These are phyloP conservation scores for Austroboletus niveus DNA, from an alignment of 1,284 basidiomycete species.

Conservation along the genomic window DNA sequence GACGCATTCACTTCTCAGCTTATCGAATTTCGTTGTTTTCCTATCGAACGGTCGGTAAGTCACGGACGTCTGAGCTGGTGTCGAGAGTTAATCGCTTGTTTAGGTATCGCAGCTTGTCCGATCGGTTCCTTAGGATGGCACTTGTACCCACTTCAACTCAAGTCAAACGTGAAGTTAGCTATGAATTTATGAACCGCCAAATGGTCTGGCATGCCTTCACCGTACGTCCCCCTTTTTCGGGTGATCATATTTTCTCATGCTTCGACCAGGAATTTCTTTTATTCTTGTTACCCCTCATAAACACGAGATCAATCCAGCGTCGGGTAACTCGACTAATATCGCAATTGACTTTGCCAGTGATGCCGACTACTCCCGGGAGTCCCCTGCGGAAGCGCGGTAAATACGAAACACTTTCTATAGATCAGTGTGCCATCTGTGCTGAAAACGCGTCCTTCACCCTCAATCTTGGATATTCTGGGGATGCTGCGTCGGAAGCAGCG, in stretches of 20 bases:
- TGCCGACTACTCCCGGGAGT: slow-evolving; percentile 7
- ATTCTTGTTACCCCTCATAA: slow-evolving; percentile 87
- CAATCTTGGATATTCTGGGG: slow-evolving; percentile 51
- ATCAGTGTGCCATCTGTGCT: slow-evolving; percentile 78
- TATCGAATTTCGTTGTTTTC: slow-evolving; percentile 82
- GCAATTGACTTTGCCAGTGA: slow-evolving; percentile 29
- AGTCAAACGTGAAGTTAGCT: slow-evolving; percentile 85
- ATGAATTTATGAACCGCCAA: slow-evolving; percentile 99
- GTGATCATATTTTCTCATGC: not conserved
- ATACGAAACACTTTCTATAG: slow-evolving; percentile 59
- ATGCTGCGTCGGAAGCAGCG: slow-evolving; percentile 28
- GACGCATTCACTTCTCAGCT: slow-evolving; percentile 54
- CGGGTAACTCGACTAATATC: slow-evolving; percentile 48
- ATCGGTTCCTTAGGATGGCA: slow-evolving; percentile 78
- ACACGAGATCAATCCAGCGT: slow-evolving; percentile 61
- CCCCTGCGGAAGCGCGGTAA: slow-evolving; percentile 46
- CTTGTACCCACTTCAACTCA: slow-evolving; percentile 75
- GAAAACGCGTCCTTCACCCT: slow-evolving; percentile 67
- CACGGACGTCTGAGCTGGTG: not conserved
- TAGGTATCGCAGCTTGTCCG: slow-evolving; percentile 85
- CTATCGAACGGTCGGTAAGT: slow-evolving; percentile 83
- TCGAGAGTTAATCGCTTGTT: slow-evolving; percentile 1
- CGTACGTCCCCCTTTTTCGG: slow-evolving; percentile 43
- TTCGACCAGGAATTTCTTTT: slow-evolving; percentile 84
- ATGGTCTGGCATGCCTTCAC: slow-evolving; percentile 99